Evolutionary conservation across 805 yeast species (phyloP).

Genomic region (Pichia rugopelliculosa): DNA sequence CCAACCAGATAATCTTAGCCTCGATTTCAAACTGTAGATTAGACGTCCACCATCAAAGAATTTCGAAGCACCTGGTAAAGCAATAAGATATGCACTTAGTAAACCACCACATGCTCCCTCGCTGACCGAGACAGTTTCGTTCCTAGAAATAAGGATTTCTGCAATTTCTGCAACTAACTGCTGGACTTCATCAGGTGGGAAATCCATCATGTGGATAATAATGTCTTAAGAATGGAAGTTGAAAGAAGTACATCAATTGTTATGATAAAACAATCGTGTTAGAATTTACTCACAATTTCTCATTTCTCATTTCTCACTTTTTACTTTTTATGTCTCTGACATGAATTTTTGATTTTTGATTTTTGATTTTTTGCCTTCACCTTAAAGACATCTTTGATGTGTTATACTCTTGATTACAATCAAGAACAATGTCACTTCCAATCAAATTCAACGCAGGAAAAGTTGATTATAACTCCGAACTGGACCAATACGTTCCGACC

Average conservation of each 20-base stretch:
- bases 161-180: conserved; percentile 52
- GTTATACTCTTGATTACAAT: too few species aligned
- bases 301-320: not conserved
- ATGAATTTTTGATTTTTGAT: not conserved
- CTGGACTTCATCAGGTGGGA: conserved; percentile 55
- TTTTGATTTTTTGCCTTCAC: not conserved
- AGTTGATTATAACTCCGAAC: conserved; percentile 55
- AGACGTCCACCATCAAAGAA: conserved; percentile 82
- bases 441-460: conserved; percentile 70
- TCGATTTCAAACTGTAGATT: conserved; percentile 68
- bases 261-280: too few species aligned
- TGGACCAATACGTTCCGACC: conserved; percentile 61
- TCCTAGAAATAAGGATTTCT: conserved; percentile 39
- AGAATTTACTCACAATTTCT: too few species aligned
- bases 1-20: conserved; percentile 77
- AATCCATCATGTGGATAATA: conserved; percentile 25
- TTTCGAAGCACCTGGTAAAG: conserved; percentile 78
- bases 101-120: conserved; percentile 92
- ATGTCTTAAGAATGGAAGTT: not conserved
- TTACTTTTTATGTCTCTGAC: too few species aligned
- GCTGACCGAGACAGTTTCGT: conserved; percentile 68
- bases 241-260: not conserved
- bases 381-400: too few species aligned
- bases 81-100: conserved; percentile 68
- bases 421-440: conserved; percentile 13